A percentile compares a stretch with the other conserved stretches of the same genome.
Evolutionary conservation across 805 yeast species (phyloP).

Genomic region (Saturnispora sanitii): DNA sequence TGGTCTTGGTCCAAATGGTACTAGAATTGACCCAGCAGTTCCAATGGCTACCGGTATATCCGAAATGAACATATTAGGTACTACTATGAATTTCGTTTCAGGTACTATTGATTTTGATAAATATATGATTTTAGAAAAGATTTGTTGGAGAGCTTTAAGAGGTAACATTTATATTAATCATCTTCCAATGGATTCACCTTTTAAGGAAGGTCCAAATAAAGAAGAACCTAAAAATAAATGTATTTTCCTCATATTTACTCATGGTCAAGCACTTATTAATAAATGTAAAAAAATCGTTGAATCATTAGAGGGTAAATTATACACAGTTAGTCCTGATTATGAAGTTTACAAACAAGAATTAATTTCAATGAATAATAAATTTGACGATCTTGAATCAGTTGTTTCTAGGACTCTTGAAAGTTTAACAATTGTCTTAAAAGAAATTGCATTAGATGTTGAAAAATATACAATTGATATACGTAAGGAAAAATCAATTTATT

Average conservation of each 20-base stretch:
- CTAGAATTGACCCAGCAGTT: not conserved
- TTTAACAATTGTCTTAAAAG: slow-evolving; percentile 65
- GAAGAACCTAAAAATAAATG: slow-evolving; percentile 52
- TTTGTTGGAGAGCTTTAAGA: slow-evolving; percentile 85
- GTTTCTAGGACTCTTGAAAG: slow-evolving; percentile 57
- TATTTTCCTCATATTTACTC: slow-evolving; percentile 83
- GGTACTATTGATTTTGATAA: slow-evolving; percentile 74
- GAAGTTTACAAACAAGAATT: slow-evolving; percentile 37
- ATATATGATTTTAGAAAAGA: slow-evolving; percentile 63
- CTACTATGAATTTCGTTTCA: slow-evolving; percentile 44
- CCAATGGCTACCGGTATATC: slow-evolving; percentile 29
- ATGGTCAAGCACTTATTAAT: slow-evolving; percentile 63
- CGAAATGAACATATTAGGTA: slow-evolving; percentile 26
- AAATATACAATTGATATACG: slow-evolving; percentile 61
- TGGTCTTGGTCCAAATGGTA: slow-evolving; percentile 11
- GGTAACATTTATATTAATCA: slow-evolving; percentile 82
- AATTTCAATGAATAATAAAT: slow-evolving; percentile 36
- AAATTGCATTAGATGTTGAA: slow-evolving; percentile 64
- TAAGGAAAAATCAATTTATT: slow-evolving; percentile 77
- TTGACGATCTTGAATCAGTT: slow-evolving; percentile 39
- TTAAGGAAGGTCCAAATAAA: slow-evolving; percentile 49
- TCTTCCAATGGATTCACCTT: slow-evolving; percentile 59
- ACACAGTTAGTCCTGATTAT: slow-evolving; percentile 40
- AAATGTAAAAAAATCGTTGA: slow-evolving; percentile 75
- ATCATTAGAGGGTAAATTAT: slow-evolving; percentile 76